These are phyloP conservation scores for Epichloe hybrida DNA, from an alignment of 2,329 filamentous ascomycete species.

Conservation along the genomic window DNA sequence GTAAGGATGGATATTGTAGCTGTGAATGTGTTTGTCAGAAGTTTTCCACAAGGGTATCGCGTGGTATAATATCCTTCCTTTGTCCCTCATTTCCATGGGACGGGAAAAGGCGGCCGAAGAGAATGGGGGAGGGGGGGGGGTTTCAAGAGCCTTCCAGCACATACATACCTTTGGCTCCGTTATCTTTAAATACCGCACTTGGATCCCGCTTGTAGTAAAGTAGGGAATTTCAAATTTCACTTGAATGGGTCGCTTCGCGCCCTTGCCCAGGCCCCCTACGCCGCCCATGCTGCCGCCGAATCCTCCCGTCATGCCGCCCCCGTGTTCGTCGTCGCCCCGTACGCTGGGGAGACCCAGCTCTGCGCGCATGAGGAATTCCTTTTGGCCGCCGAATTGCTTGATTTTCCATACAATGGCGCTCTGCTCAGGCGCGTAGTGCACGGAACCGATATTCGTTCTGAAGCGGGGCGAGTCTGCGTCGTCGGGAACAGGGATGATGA, in stretches of 20 bases:
- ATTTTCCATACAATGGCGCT: slow-evolving; percentile 99
- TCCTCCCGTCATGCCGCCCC: slow-evolving; percentile 93
- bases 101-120: neutral
- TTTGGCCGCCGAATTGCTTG: slow-evolving; percentile 96
- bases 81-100: slow-evolving; percentile 2
- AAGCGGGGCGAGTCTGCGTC: slow-evolving; percentile 94
- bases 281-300: slow-evolving; percentile 97
- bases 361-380: slow-evolving; percentile 97
- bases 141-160: slow-evolving; percentile 14
- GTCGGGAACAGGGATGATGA: slow-evolving; percentile 91
- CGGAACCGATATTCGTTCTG: slow-evolving; percentile 90
- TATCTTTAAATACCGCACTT: slow-evolving; percentile 97
- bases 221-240: slow-evolving; percentile 99
- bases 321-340: slow-evolving; percentile 86
- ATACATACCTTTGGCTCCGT: slow-evolving; percentile 89
- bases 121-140: neutral
- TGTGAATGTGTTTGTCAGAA: slow-evolving; percentile 21
- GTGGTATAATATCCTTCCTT: neutral
- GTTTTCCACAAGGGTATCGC: too few relatives aligned
- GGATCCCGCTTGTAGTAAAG: slow-evolving; percentile 98
- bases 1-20: slow-evolving; percentile 95
- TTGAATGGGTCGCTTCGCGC: slow-evolving; percentile 84
- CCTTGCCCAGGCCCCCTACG: slow-evolving; percentile 61
- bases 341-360: slow-evolving; percentile 91
- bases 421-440: slow-evolving; percentile 95